A percentile compares a stretch with the other conserved stretches of the same genome.
These are phyloP conservation scores for Solanum neorickii DNA, from an alignment of 257 asterid genomes.

Conservation along the genomic window DNA sequence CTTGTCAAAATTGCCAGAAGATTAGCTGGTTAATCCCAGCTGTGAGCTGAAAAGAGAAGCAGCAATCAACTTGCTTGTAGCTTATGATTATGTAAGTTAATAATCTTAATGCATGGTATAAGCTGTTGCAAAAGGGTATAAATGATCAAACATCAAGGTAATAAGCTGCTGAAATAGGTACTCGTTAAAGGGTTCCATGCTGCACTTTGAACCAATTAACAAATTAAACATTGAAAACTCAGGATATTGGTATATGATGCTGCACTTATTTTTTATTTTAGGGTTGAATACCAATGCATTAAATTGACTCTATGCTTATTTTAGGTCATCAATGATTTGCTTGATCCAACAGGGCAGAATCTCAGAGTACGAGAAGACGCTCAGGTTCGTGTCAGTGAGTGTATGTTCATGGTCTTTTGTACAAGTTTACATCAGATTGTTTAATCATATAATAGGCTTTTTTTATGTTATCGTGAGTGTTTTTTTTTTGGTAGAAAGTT, in stretches of 20 bases:
- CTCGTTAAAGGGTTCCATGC: neutral
- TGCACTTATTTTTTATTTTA: neutral
- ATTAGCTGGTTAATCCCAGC: neutral
- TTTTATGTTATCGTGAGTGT: neutral
- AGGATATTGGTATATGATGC: neutral
- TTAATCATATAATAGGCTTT: neutral
- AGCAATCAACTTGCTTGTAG: neutral
- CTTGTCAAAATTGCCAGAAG: neutral
- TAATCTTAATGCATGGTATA: neutral
- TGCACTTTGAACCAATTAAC: neutral
- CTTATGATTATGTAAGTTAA: neutral
- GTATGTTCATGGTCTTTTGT: neutral
- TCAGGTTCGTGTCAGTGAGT: slow-evolving; percentile 34
- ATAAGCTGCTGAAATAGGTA: neutral
- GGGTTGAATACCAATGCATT: neutral
- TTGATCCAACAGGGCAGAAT: slow-evolving; percentile 77
- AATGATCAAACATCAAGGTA: neutral
- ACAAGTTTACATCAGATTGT: neutral
- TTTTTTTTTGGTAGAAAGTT: neutral
- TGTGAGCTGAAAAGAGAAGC: neutral
- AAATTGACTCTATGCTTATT: slow-evolving; percentile 10
- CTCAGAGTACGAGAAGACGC: slow-evolving; percentile 71
- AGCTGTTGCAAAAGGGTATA: neutral
- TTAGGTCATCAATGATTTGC: slow-evolving; percentile 88
- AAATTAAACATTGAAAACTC: neutral